phyloP scores from a whole-genome alignment of 305 asterid species.

The Fraxinus sp. region DNA sequence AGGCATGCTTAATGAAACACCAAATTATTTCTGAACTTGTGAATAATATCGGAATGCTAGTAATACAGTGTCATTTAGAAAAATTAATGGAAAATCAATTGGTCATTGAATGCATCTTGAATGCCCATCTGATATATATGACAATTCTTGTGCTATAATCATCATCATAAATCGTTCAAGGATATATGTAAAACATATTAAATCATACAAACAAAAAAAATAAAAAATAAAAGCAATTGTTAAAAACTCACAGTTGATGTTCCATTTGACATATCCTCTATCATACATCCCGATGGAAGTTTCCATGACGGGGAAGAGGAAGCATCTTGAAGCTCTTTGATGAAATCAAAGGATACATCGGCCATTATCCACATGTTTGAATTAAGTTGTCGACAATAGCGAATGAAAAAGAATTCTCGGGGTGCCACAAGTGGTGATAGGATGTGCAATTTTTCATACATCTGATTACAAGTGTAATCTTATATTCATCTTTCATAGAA shows the following conservation, averaged over 20 bases:
- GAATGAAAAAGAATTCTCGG: constrained; percentile 61
- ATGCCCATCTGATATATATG: not conserved
- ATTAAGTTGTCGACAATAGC: constrained; percentile 52
- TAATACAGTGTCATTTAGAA: not conserved
- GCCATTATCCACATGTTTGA: constrained; percentile 55
- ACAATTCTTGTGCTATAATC: not conserved
- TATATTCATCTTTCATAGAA: not conserved
- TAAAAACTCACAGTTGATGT: constrained; percentile 46
- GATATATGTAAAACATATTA: not conserved
- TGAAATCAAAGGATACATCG: constrained; percentile 52
- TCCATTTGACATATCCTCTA: constrained; percentile 57
- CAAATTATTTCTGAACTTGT: not conserved
- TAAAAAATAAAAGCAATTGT: not conserved
- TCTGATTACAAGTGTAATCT: constrained; percentile 34
- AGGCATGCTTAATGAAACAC: not conserved
- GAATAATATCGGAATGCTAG: not conserved
- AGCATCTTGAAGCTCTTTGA: constrained; percentile 41
- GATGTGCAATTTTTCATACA: constrained; percentile 60
- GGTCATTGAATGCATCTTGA: not conserved
- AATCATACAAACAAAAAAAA: not conserved
- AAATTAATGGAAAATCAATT: not conserved
- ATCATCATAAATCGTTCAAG: not conserved
- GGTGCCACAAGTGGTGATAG: constrained; percentile 75
- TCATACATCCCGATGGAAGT: constrained; percentile 72
- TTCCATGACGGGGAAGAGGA: constrained; percentile 50